These are phyloP conservation scores for Tuber melanosporum DNA, from an alignment of 495 filamentous ascomycete genomes.

Conservation along the genomic window DNA sequence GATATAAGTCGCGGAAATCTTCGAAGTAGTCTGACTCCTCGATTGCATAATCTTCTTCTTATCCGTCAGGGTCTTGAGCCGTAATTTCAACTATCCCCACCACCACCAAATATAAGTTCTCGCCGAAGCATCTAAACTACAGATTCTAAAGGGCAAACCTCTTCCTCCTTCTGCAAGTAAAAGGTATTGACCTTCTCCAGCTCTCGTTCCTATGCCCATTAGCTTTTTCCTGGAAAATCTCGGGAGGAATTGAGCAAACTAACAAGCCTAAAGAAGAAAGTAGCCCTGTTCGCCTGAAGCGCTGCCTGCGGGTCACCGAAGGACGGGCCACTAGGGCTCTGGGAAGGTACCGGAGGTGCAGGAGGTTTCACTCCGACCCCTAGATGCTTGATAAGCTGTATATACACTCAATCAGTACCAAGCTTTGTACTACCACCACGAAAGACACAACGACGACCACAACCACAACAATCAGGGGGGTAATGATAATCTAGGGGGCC, in stretches of 20 bases:
- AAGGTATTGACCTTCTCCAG: conserved; percentile 97
- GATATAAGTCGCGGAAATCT: conserved; percentile 82
- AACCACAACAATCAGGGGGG: conserved; percentile 27
- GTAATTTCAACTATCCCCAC: conserved; percentile 68
- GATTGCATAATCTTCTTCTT: conserved; percentile 87
- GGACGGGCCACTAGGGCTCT: conserved; percentile 59
- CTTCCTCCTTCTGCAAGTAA: conserved; percentile 95
- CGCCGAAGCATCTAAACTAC: neutral
- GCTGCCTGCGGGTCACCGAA: conserved; percentile 67
- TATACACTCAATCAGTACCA: conserved; percentile 14
- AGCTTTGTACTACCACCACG: conserved; percentile 12
- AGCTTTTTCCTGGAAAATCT: conserved; percentile 1
- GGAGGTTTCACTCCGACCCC: conserved; percentile 58
- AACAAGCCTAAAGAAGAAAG: conserved; percentile 97
- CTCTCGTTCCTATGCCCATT: conserved; percentile 69
- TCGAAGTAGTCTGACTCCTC: conserved; percentile 60
- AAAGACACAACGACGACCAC: conserved; percentile 9
- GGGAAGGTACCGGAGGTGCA: conserved; percentile 67
- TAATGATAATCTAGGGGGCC: neutral
- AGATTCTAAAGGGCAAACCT: conserved; percentile 54
- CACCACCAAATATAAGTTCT: neutral
- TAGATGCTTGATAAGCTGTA: conserved; percentile 77
- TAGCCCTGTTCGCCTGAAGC: conserved; percentile 95
- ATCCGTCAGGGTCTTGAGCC: conserved; percentile 82
- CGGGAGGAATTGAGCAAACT: conserved; percentile 31